Percentiles rank a stretch among this genome's conserved stretches.
These are phyloP conservation scores for Taxawa tesnikishii DNA, from an alignment of 2,329 filamentous ascomycete species.

Conservation along the genomic window DNA sequence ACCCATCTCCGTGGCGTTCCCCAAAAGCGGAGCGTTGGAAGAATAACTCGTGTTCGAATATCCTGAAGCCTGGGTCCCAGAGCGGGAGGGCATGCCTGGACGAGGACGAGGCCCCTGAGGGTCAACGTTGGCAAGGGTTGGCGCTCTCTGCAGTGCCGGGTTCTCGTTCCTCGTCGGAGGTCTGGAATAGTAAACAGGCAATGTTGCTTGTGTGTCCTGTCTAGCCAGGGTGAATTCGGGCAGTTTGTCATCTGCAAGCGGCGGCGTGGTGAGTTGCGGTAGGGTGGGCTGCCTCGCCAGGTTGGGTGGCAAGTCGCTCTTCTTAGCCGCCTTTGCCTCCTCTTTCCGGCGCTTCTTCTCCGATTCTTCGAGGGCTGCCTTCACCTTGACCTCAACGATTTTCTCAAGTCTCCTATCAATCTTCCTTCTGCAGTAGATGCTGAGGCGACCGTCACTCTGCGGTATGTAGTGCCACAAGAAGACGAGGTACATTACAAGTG, in stretches of 20 bases:
- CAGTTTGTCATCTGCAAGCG: slow-evolving; percentile 35
- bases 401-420: slow-evolving; percentile 73
- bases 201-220: slow-evolving; percentile 25
- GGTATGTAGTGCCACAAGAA: slow-evolving; percentile 93
- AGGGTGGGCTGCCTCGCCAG: slow-evolving; percentile 49
- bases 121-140: slow-evolving; percentile 29
- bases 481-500: slow-evolving; percentile 66
- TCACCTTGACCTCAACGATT: slow-evolving; percentile 77
- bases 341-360: slow-evolving; percentile 42
- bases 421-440: slow-evolving; percentile 81
- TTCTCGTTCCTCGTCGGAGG: slow-evolving; percentile 37
- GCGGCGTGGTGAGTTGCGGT: slow-evolving; percentile 44
- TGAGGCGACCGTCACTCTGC: slow-evolving; percentile 63
- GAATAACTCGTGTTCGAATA: slow-evolving; percentile 45
- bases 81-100: slow-evolving; percentile 23
- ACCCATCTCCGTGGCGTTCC: slow-evolving; percentile 50
- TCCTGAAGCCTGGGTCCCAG: slow-evolving; percentile 43
- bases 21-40: slow-evolving; percentile 51
- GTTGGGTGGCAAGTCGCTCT: slow-evolving; percentile 35
- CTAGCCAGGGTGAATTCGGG: slow-evolving; percentile 20
- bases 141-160: slow-evolving; percentile 18
- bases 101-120: slow-evolving; percentile 11
- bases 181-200: slow-evolving; percentile 38
- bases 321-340: slow-evolving; percentile 41
- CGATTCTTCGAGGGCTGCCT: slow-evolving; percentile 75